Base-by-base conservation (phyloP, 148 eudicot genomes). In the Vaccinium macrocarpon region DNA sequence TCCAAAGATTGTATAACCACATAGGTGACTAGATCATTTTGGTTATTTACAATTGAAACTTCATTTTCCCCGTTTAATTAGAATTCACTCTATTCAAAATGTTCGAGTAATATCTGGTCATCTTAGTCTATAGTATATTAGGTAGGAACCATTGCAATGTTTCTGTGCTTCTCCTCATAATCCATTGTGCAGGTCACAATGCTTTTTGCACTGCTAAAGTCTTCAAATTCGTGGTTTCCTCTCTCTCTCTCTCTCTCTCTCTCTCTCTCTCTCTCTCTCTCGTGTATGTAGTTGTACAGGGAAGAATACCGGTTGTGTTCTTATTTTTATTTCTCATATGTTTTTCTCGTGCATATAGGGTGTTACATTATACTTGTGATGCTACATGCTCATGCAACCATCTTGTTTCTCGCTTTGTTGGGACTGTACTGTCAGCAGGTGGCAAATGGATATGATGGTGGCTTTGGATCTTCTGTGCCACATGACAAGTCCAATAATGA, bases 401-500 rank as follows among this genome's bases (percentile, higher is more conserved):
- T 14, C 50, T 84, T 7, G 72, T 64, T 79, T 75, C 76, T 79
- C 32, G 0, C 35, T 74, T 82, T 86, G 82, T 79, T 75, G 75
- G 86, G 32, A 72, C 52, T 89, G 82, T 84, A 59, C 86, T 72
- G 84, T 88, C 51, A 68, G 84, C 90, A 92, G 97, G 95, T 79
- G 78, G 85, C 73, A 77, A 85, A 85, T 76, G 78, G 84, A 72
- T 80, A 86, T 62, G 85, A 85, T 70, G 76, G 83, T 84, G 82
- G 82, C 68, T 48, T 80, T 83, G 88, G 80, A 78, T 87, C 81
- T 88, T 74, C 80, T 59, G 35, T 81, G 66, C 86, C 82, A 38
- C 46, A 23, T 80, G 91, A 75, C 74, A 92, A 85, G 81, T 84
- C 81, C 82, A 87, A 86, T 32, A 80, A 88, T 88, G 97, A 89